Evolutionary conservation across 2,329 filamentous ascomycete species (phyloP).

Genomic region (Epichloe bromicola): DNA sequence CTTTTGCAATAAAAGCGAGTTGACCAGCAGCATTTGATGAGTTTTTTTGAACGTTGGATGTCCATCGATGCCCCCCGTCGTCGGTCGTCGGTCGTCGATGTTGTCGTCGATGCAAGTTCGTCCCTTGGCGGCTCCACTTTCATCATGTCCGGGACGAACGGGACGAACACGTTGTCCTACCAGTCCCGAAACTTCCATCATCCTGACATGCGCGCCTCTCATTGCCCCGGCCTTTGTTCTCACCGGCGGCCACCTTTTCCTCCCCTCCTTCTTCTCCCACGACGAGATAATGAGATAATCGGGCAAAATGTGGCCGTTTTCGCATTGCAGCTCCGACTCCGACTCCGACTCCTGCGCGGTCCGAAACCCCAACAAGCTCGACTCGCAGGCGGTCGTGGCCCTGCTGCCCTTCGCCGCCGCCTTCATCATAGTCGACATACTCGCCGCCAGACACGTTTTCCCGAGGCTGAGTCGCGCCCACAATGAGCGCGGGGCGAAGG

Average conservation of each 20-base stretch:
- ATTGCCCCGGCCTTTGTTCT: too few relatives aligned
- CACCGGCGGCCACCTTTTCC: neutral
- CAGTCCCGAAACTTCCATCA: too few relatives aligned
- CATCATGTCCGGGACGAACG: too few relatives aligned
- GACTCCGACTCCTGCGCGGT: slow-evolving; percentile 36
- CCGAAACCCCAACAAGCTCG: slow-evolving; percentile 25
- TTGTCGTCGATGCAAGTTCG: too few relatives aligned
- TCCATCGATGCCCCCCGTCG: too few relatives aligned
- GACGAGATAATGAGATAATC: neutral
- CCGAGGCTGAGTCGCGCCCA: slow-evolving; percentile 52
- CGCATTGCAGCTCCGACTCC: slow-evolving; percentile 30
- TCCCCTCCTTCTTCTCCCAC: neutral
- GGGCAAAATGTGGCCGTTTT: slow-evolving; percentile 25
- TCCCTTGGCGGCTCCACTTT: too few relatives aligned
- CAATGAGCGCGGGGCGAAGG: slow-evolving; percentile 38
- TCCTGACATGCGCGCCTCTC: too few relatives aligned
- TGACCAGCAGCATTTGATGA: too few relatives aligned
- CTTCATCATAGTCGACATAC: slow-evolving; percentile 48
- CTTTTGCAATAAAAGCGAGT: neutral
- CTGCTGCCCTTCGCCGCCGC: slow-evolving; percentile 60
- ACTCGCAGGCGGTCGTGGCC: slow-evolving; percentile 38
- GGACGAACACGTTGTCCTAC: too few relatives aligned
- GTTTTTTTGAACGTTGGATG: too few relatives aligned
- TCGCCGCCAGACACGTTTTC: slow-evolving; percentile 57
- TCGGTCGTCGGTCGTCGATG: too few relatives aligned